Conservation (phyloP, 1,284 basidiomycete genomes). For the Jaminaea rosea region DNA sequence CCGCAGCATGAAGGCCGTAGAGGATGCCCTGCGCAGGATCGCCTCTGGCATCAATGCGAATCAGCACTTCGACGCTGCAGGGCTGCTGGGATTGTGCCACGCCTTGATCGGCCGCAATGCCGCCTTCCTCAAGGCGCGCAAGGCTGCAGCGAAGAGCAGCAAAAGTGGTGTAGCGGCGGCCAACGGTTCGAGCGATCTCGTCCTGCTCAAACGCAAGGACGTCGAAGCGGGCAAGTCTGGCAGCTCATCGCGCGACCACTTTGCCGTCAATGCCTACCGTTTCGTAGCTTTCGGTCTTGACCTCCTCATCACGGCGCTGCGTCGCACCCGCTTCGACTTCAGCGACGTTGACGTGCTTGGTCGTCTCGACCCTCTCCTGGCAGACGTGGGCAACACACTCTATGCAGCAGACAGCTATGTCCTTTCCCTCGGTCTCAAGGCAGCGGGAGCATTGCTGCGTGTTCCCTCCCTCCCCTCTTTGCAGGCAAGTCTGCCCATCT, state of each 20-base stretch:
- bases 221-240: conserved; percentile 18
- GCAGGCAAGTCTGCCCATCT: conserved; percentile 68
- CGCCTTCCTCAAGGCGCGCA: conserved; percentile 53
- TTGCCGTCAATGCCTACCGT: conserved; percentile 56
- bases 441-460: conserved; percentile 69
- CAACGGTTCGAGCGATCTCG: background rate
- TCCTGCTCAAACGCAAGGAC: conserved; percentile 33
- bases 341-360: conserved; percentile 62
- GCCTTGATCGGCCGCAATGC: conserved; percentile 86
- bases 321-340: conserved; percentile 77
- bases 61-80: conserved; percentile 60
- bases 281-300: conserved; percentile 90
- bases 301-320: conserved; percentile 76
- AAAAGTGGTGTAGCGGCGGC: conserved; percentile 12
- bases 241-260: conserved; percentile 46
- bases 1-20: conserved; percentile 74
- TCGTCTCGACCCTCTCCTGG: conserved; percentile 76
- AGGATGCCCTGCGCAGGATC: conserved; percentile 77
- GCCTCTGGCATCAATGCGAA: conserved; percentile 79
- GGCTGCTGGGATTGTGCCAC: conserved; percentile 74
- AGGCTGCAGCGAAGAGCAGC: conserved; percentile 12
- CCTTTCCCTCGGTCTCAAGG: conserved; percentile 69
- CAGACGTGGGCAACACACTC: conserved; percentile 80
- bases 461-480: conserved; percentile 75
- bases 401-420: conserved; percentile 76